phyloP scores from a whole-genome alignment of 208 protist species.

The Lotmaria passim region DNA sequence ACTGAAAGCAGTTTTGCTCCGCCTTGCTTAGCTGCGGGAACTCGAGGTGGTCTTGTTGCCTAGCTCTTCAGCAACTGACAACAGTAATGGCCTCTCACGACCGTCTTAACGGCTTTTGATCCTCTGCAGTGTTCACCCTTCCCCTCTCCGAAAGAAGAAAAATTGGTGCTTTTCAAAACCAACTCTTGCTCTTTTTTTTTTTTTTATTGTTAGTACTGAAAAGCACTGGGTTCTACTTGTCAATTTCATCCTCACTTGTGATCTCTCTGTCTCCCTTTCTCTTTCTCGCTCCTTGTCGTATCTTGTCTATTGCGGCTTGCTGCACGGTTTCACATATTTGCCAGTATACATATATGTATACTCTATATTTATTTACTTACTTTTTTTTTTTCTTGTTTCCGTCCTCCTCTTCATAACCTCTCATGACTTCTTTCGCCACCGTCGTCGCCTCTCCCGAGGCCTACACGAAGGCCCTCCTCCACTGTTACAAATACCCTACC shows the following conservation, averaged over 20 bases:
- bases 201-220: too few relatives aligned
- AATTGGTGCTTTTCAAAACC: too few relatives aligned
- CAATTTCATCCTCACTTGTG: not conserved
- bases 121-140: too few relatives aligned
- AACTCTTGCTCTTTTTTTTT: too few relatives aligned
- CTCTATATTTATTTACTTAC: too few relatives aligned
- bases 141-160: too few relatives aligned
- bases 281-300: not conserved
- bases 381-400: conserved; percentile 4
- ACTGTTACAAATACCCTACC: conserved; percentile 87
- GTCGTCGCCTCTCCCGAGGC: conserved; percentile 73
- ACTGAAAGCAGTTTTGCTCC: too few relatives aligned
- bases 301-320: not conserved
- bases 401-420: not conserved
- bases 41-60: too few relatives aligned
- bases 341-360: not conserved
- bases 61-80: too few relatives aligned
- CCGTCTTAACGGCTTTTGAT: too few relatives aligned
- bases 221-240: not conserved
- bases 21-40: too few relatives aligned
- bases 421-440: conserved; percentile 27
- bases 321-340: not conserved
- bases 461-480: conserved; percentile 83
- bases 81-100: too few relatives aligned
- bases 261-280: not conserved